Conservation (phyloP, 2,329 filamentous ascomycete genomes). For the Aspergillus flavus region DNA sequence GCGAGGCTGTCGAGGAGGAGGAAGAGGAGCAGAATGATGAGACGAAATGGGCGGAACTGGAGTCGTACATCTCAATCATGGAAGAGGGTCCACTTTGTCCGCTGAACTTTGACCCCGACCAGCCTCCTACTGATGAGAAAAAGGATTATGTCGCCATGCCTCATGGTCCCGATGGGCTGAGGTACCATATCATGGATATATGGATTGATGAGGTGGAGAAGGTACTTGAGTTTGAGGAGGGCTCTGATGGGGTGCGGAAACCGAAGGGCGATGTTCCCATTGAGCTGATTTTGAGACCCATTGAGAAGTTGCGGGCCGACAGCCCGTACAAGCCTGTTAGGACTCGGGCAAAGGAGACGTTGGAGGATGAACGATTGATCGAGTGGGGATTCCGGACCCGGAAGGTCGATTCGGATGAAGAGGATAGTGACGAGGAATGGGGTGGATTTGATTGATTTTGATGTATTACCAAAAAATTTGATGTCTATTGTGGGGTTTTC, state of each 20-base stretch:
- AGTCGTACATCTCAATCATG: constrained; percentile 42
- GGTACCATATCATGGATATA: constrained; percentile 85
- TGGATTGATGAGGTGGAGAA: constrained; percentile 89
- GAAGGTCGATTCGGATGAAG: constrained; percentile 39
- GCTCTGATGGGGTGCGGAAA: constrained; percentile 30
- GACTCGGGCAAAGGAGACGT: constrained; percentile 66
- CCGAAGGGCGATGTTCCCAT: constrained; percentile 42
- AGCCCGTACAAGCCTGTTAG: constrained; percentile 73
- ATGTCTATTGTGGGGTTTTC: background rate
- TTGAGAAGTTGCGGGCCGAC: constrained; percentile 48
- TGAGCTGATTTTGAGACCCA: constrained; percentile 46
- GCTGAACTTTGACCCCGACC: constrained; percentile 41
- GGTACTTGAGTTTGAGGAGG: constrained; percentile 56
- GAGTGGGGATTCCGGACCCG: constrained; percentile 56
- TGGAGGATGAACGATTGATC: constrained; percentile 73
- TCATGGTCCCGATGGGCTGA: constrained; percentile 77
- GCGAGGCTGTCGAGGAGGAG: constrained; percentile 18
- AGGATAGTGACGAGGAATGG: constrained; percentile 62
- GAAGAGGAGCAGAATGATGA: constrained; percentile 23
- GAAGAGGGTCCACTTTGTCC: constrained; percentile 44
- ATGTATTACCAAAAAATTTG: constrained; percentile 7
- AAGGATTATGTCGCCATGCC: constrained; percentile 39
- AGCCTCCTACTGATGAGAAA: constrained; percentile 29
- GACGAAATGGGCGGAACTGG: constrained; percentile 36
- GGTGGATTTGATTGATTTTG: constrained; percentile 64